Base-by-base conservation (phyloP, 805 yeast genomes). In the Yueomyces sp. region DNA sequence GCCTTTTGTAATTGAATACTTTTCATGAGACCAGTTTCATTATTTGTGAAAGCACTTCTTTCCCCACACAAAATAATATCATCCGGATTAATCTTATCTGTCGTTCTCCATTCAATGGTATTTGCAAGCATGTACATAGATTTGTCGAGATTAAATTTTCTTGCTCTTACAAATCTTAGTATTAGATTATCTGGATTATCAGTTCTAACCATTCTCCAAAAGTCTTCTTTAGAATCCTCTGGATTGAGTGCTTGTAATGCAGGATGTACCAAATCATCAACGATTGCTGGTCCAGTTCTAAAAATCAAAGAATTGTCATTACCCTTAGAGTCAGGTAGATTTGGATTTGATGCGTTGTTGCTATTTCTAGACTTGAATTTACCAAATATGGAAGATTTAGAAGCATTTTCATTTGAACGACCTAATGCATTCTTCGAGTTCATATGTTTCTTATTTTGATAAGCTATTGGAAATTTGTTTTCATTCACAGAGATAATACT, bases 131-230 rank as follows among this genome's bases (percentile, higher is more conserved):
- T 85, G 27, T 68, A 65, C 45, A 84, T 58, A 0, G 86, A 70
- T 54, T 77, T 74, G 51, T 76, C 79, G 32, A 77, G 69, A 50
- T 81, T 77, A 81, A 86, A 85, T 64, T 85, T 85, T 64, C 95
- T 78, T 34, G 95, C 95, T 52, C 95, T 72, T 31, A 85, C 63
- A 55, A 81, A 87, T 52, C 92, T 72, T 53, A 87, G 67, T 33
- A 84, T 42, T 51, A 80, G 63, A 53, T 81, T 79, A 60, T 90
- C 97, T 3, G 92, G 82, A 42, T 80, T 70, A 60, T 90, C 96
- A 40, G 77, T 73, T 62, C 88, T 77, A 41, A 77, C 54, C 67
- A 78, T 68, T 40, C 65, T 57, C 79, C 81, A 74, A 56, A 79
- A 69, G 49, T 72, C 70, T 6, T 60, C 60, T 48, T 75, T 74